These are phyloP conservation scores for Solanum clarkiae DNA, from an alignment of 257 asterid species.

Conservation along the genomic window DNA sequence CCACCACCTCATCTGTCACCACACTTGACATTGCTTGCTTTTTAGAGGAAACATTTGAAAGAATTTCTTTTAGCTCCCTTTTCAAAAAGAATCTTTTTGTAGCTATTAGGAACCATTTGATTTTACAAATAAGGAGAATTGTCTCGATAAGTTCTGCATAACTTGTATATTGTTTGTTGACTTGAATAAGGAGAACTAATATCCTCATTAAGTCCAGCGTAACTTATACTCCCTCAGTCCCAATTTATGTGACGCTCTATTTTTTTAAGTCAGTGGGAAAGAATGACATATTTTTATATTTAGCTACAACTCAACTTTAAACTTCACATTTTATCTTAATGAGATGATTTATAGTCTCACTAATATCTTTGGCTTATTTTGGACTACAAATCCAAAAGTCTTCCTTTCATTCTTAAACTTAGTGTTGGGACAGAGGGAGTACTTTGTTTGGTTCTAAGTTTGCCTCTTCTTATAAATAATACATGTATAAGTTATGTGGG, in stretches of 20 bases:
- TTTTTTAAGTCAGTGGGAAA: not conserved
- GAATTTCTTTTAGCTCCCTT: not conserved
- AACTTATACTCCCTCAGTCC: not conserved
- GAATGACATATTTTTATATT: no score
- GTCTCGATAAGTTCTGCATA: not conserved
- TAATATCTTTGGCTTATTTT: not conserved
- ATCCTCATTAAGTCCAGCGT: not conserved
- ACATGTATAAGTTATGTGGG: not conserved
- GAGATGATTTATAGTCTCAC: no score
- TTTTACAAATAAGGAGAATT: not conserved
- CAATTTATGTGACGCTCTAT: no score
- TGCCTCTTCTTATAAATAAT: not conserved
- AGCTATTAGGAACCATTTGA: not conserved
- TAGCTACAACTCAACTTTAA: not conserved
- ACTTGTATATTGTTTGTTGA: not conserved
- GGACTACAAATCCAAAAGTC: not conserved
- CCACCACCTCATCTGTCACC: no score
- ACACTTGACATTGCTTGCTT: not conserved
- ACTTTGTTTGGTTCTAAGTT: not conserved
- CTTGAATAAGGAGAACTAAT: not conserved
- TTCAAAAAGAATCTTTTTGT: not conserved
- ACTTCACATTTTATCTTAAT: not conserved
- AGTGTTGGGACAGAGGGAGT: not conserved
- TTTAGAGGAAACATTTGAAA: not conserved
- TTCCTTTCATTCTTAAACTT: no score